Base-by-base conservation (phyloP, 805 yeast genomes). In the Ogataea siamensis region DNA sequence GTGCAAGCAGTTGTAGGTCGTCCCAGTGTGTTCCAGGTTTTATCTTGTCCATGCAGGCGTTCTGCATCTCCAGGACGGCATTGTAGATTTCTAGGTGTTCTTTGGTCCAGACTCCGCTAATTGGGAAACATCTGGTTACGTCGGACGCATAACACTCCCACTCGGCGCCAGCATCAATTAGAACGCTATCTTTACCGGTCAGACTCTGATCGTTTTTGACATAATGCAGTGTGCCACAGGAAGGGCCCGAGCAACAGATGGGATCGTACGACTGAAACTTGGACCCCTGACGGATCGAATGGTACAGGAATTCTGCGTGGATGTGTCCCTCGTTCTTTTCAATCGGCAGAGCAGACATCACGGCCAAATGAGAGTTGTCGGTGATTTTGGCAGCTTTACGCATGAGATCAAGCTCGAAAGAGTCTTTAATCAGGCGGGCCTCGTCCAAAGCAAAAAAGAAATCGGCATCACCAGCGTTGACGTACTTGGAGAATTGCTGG, bases 161-260 rank as follows among this genome's bases (percentile, higher is more conserved):
- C 63, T 91, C 98, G 2, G 96, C 95, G 39, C 99, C 99, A 7
- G 98, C 97, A 66, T 91, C 99, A 37, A 91, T 81, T 45, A 91
- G 72, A 9, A 91, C 73, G 5, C 89, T 73, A 32, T 74, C 77
- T 53, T 78, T 80, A 13, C 73, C 74, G 8, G 60, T 69, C 41
- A 81, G 54, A 3, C 71, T 65, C 35, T 77, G 82, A 53, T 88
- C 93, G 55, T 91, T 91, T 54, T 80, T 81, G 13, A 85, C 80
- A 56, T 89, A 91, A 60, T 91, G 99, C 43, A 91, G 71, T 2
- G 96, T 87, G 11, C 95, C 87, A 60, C 96, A 86, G 47, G 81
- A 79, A 21, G 94, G 81, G 0, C 98, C 99, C 3, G 95, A 75
- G 54, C 99, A 89, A 60, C 98, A 91, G 40, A 91, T 88, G 13